Percentiles rank a stretch among this genome's conserved stretches.
Evolutionary conservation across 116 monocot species (phyloP).

Genomic region (Dioscorea cayenensis): DNA sequence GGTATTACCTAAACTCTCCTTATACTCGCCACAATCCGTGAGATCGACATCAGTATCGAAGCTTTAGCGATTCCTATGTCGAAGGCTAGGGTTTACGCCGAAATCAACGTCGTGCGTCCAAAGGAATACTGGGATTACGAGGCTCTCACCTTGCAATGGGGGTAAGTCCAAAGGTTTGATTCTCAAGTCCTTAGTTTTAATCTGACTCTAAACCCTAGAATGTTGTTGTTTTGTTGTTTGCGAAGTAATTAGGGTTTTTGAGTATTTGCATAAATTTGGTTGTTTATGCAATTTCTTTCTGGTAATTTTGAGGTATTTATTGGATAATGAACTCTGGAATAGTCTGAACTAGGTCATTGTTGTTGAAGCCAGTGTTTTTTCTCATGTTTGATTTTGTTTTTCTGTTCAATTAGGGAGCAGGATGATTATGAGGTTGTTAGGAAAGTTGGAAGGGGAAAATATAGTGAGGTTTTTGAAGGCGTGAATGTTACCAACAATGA

Average conservation of each 20-base stretch:
- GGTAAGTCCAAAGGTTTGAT: conserved; percentile 10
- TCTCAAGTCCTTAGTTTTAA: not conserved
- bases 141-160: conserved; percentile 42
- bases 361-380: too few species aligned
- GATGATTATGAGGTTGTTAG: conserved; percentile 69
- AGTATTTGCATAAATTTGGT: too few species aligned
- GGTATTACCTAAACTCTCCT: too few species aligned
- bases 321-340: too few species aligned
- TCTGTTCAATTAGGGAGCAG: conserved; percentile 33
- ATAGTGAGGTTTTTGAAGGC: conserved; percentile 79
- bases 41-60: too few species aligned
- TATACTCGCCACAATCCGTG: too few species aligned
- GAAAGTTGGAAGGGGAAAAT: conserved; percentile 76
- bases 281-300: too few species aligned
- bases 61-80: conserved; percentile 16
- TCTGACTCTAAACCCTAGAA: not conserved
- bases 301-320: too few species aligned
- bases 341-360: too few species aligned
- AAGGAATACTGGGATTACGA: conserved; percentile 61
- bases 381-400: not conserved
- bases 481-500: conserved; percentile 47
- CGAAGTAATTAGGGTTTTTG: too few species aligned
- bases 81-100: conserved; percentile 37
- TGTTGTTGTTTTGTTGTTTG: too few species aligned
- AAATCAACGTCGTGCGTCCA: conserved; percentile 33